Evolutionary conservation across 2,329 filamentous ascomycete genomes (phyloP).

Genomic region (Xylaria sp.): DNA sequence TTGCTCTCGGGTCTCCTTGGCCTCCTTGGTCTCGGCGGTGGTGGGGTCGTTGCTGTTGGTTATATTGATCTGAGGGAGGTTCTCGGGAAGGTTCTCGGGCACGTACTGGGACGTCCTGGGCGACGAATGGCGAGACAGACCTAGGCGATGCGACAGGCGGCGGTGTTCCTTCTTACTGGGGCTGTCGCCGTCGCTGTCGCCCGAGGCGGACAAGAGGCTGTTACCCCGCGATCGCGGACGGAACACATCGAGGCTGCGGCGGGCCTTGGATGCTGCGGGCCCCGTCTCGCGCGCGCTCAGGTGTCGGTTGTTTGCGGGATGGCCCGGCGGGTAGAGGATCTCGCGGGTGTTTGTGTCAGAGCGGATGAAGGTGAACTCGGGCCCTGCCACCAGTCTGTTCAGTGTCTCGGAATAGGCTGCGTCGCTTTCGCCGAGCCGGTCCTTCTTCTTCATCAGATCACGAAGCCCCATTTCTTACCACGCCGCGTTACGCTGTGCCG

Average conservation of each 20-base stretch:
- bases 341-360: conserved; percentile 85
- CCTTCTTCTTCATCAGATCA: conserved; percentile 65
- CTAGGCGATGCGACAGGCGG: conserved; percentile 75
- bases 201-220: conserved; percentile 57
- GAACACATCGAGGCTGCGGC: conserved; percentile 35
- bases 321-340: conserved; percentile 74
- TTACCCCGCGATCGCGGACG: conserved; percentile 56
- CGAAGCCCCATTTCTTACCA: conserved; percentile 59
- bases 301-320: conserved; percentile 47
- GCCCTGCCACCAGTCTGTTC: conserved; percentile 55
- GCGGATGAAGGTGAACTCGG: conserved; percentile 84
- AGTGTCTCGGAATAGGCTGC: conserved; percentile 52
- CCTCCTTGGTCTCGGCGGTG: conserved; percentile 44
- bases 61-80: conserved; percentile 78
- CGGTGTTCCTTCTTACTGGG: conserved; percentile 46
- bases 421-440: conserved; percentile 53
- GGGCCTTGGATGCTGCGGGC: conserved; percentile 52
- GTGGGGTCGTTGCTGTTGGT: conserved; percentile 37
- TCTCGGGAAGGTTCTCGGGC: conserved; percentile 78
- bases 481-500: background rate
- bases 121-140: conserved; percentile 63
- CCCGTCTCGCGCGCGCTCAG: conserved; percentile 42
- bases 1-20: conserved; percentile 64
- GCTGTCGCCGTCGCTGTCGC: conserved; percentile 43
- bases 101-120: conserved; percentile 76